These are phyloP conservation scores for Blastocystis sp. DNA, from an alignment of 352 stramenopile species.

Conservation along the genomic window DNA sequence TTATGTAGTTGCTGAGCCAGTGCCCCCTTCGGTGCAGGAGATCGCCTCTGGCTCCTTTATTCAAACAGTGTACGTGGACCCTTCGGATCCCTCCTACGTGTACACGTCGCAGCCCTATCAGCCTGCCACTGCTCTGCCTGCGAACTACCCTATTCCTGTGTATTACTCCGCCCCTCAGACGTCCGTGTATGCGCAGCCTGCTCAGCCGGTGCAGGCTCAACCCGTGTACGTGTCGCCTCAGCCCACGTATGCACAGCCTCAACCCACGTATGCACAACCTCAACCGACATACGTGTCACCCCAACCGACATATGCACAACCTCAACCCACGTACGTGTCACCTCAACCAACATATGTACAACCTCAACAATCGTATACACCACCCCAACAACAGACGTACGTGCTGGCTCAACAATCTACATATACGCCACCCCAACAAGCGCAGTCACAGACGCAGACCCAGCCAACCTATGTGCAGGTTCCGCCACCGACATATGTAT, in stretches of 20 bases:
- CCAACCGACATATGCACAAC: not conserved
- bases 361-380: not conserved
- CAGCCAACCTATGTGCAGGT: not conserved
- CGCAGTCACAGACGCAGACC: not conserved
- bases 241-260: not conserved
- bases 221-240: not conserved
- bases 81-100: conserved; percentile 21
- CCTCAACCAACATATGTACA: not conserved
- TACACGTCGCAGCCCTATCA: conserved; percentile 15
- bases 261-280: not conserved
- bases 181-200: not conserved
- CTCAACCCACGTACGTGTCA: not conserved
- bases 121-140: not conserved
- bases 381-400: not conserved
- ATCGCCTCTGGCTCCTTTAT: conserved; percentile 11
- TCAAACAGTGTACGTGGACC: not conserved
- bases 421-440: not conserved
- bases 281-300: not conserved
- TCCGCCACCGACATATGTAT: not conserved
- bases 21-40: not conserved
- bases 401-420: not conserved
- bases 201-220: not conserved
- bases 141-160: not conserved
- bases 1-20: not conserved
- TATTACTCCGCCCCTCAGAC: not conserved